A percentile compares a stretch with the other conserved stretches of the same genome.
Conservation (phyloP, 2,329 filamentous ascomycete genomes). For the Trichoderma simmonsii region DNA sequence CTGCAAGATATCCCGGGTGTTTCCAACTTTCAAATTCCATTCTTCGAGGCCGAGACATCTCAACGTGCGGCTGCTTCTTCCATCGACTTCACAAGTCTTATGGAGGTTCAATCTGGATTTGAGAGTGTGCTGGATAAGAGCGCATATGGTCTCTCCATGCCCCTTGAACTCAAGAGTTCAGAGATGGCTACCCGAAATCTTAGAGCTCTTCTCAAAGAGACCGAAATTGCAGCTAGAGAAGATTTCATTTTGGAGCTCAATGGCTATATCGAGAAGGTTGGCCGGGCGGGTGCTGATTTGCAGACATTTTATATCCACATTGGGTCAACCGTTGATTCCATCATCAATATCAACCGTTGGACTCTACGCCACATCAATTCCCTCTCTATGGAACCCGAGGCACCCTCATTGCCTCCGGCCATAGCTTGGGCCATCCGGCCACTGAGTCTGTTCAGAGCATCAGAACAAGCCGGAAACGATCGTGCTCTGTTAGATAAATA, state of each 20-base stretch:
- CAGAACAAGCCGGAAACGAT: constrained; percentile 48
- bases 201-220: constrained; percentile 68
- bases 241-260: constrained; percentile 75
- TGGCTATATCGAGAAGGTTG: constrained; percentile 68
- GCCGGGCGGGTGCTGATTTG: constrained; percentile 62
- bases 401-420: constrained; percentile 33
- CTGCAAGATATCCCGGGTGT: constrained; percentile 69
- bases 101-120: constrained; percentile 71
- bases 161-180: constrained; percentile 74
- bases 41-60: constrained; percentile 48
- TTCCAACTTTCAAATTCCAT: constrained; percentile 59
- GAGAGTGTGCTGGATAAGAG: constrained; percentile 70
- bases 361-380: constrained; percentile 67
- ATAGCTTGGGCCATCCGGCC: constrained; percentile 44
- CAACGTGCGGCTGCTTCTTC: constrained; percentile 28
- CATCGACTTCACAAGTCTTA: constrained; percentile 71
- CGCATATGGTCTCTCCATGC: constrained; percentile 63
- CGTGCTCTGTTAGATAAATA: constrained; percentile 69
- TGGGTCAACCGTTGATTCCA: constrained; percentile 68
- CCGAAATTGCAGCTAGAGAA: constrained; percentile 62
- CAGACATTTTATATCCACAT: constrained; percentile 75
- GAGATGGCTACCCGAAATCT: constrained; percentile 73
- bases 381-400: constrained; percentile 42
- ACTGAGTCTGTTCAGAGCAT: constrained; percentile 61
- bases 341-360: constrained; percentile 73